Conservation (phyloP, 805 yeast genomes). For the Groenewaldozyma tartarivorans region DNA sequence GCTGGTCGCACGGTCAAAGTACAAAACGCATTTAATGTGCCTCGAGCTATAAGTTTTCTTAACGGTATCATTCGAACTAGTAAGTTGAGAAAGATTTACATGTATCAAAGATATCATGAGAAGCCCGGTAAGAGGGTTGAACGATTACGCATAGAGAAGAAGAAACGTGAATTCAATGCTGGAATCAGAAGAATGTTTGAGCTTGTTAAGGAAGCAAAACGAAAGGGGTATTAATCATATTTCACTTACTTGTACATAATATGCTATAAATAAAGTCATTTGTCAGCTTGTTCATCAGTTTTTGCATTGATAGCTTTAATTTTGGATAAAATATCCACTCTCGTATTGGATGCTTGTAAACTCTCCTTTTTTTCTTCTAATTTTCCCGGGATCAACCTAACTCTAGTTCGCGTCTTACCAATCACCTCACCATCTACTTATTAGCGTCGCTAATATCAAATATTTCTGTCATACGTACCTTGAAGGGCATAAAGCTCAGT, state of each 20-base stretch:
- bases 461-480: not conserved
- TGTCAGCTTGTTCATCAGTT: slow-evolving; percentile 1
- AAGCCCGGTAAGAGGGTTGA: slow-evolving; percentile 27
- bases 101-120: slow-evolving; percentile 25
- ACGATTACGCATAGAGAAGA: slow-evolving; percentile 24
- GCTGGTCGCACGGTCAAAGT: slow-evolving; percentile 27
- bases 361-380: slow-evolving; percentile 3
- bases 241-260: no score
- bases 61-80: slow-evolving; percentile 22
- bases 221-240: slow-evolving; percentile 24
- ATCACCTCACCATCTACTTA: slow-evolving; percentile 20
- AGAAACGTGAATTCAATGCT: slow-evolving; percentile 23
- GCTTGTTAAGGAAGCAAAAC: slow-evolving; percentile 25
- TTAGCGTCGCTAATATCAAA: not conserved
- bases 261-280: no score
- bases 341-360: slow-evolving; percentile 4
- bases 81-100: slow-evolving; percentile 19
- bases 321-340: slow-evolving; percentile 7
- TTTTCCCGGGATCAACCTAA: slow-evolving; percentile 16
- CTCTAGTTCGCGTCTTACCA: slow-evolving; percentile 21
- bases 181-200: slow-evolving; percentile 27
- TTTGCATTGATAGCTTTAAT: slow-evolving; percentile 7
- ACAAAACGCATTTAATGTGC: slow-evolving; percentile 14
- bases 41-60: slow-evolving; percentile 20
- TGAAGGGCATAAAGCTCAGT: slow-evolving; percentile 45